A percentile compares a stretch with the other conserved stretches of the same genome.
Conservation (phyloP, 1,284 basidiomycete genomes). For the Leccinum subrobustum region DNA sequence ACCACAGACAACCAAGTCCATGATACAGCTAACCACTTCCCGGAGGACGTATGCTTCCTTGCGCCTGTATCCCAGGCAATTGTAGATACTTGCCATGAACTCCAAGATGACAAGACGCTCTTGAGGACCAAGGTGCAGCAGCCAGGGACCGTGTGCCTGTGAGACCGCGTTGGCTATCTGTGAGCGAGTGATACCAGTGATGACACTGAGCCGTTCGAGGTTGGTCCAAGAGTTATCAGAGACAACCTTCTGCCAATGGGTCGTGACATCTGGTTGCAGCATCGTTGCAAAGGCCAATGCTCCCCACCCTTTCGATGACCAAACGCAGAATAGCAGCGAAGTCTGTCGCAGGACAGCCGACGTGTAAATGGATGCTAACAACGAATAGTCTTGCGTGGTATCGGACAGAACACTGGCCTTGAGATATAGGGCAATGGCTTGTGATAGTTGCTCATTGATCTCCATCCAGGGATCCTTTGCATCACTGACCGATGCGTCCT, state of each 20-base stretch:
- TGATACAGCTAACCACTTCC: constrained; percentile 76
- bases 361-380: constrained; percentile 66
- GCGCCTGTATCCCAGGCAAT: constrained; percentile 75
- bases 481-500: constrained; percentile 49
- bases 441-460: constrained; percentile 63
- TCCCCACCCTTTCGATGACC: constrained; percentile 88
- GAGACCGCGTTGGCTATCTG: constrained; percentile 64
- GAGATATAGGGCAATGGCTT: constrained; percentile 63
- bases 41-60: constrained; percentile 87
- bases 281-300: constrained; percentile 75
- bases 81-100: constrained; percentile 70
- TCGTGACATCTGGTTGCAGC: constrained; percentile 61
- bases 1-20: constrained; percentile 78
- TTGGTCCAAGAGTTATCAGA: constrained; percentile 45
- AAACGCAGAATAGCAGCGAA: constrained; percentile 70
- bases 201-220: constrained; percentile 59
- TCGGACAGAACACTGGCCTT: constrained; percentile 56
- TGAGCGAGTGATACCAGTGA: constrained; percentile 68
- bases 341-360: constrained; percentile 67
- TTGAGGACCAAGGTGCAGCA: constrained; percentile 74
- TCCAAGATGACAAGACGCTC: constrained; percentile 74
- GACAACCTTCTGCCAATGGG: constrained; percentile 48
- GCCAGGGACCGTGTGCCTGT: constrained; percentile 80
- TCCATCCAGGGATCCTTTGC: constrained; percentile 69
- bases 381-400: constrained; percentile 52